Conservation (phyloP, 345 rosid genomes). For the Pugionium dolabratum region DNA sequence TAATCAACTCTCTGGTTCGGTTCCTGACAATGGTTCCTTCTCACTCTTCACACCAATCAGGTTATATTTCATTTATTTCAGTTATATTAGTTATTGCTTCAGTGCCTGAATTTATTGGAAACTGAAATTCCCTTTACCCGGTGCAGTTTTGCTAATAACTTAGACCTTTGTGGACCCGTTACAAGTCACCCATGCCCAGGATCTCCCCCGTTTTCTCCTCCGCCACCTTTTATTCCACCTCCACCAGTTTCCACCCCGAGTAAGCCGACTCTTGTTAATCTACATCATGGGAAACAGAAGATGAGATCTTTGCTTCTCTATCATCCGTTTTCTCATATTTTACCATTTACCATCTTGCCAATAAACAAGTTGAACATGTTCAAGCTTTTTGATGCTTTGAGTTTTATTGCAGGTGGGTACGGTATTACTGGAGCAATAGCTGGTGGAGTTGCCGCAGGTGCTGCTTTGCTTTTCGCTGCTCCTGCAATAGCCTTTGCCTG, state of each 20-base stretch:
- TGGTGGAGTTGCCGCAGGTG: slow-evolving; percentile 99
- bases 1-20: too few relatives aligned
- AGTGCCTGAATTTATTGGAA: slow-evolving; percentile 17
- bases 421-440: slow-evolving; percentile 93
- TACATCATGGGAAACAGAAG: background rate
- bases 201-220: slow-evolving; percentile 98
- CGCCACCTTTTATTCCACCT: slow-evolving; percentile 92
- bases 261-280: slow-evolving; percentile 29
- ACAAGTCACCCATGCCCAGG: too few relatives aligned
- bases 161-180: slow-evolving; percentile 91
- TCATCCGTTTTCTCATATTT: background rate
- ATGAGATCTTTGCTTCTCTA: slow-evolving; percentile 22
- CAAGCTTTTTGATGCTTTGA: slow-evolving; percentile 3
- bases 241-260: slow-evolving; percentile 73
- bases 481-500: slow-evolving; percentile 97
- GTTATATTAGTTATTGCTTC: background rate
- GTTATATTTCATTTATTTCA: too few relatives aligned
- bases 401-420: slow-evolving; percentile 63
- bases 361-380: background rate
- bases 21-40: too few relatives aligned
- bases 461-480: slow-evolving; percentile 92
- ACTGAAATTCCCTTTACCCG: slow-evolving; percentile 14
- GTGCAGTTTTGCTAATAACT: slow-evolving; percentile 94
- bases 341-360: slow-evolving; percentile 6
- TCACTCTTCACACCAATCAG: too few relatives aligned